Base-by-base conservation (phyloP, 2,329 filamentous ascomycete genomes). In the Biscogniauxia mediterranea region DNA sequence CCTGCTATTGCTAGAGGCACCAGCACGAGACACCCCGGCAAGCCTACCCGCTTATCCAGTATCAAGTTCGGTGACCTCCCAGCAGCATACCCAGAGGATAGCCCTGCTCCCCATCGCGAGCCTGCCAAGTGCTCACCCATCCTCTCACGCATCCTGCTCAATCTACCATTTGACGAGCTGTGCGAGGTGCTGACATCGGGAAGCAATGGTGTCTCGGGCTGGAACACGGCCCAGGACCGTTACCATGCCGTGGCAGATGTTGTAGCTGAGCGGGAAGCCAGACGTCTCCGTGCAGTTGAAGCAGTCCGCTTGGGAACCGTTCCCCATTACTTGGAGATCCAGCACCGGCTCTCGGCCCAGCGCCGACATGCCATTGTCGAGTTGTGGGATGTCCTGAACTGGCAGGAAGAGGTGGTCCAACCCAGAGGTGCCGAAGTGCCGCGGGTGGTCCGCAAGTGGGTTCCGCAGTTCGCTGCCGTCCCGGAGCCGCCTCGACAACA, bases 61-160 rank as follows among this genome's bases (percentile, higher is more conserved):
- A 91, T 92, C 57, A 85, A 87, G 62, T 92, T 92, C 69, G 89
- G 89, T n/a, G 88, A 91, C 65, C 77, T 89, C 20, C 85, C 68
- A 55, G 77, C 64, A 61, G 66, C 71, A 3, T 70, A 67, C 54
- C 73, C 76, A 2, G 77, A 77, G 49, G 74, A 72, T 51, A 64
- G 64, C 1, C 9, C 57, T 1, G 56, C 64, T 9, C 61, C 67
- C 11, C 66, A 68, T 15, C 68, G 70, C 21, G 71, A 74, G 38
- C 69, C 73, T 20, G 70, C 72, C 54, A 69, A 71, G 23, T 75
- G 80, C 28, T 80, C 81, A 23, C 78, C 79, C 0, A 74, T 83
- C 0, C 76, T 93, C 5, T 92, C 90, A 0, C 86, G 84, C 26
- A 78, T 91, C 21, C 78, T 93, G 1, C 76, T 92, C 57, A 91